A percentile compares a stretch with the other conserved stretches of the same genome.
These are phyloP conservation scores for Polygonum aviculare DNA, from an alignment of 148 eudicot species.

Conservation along the genomic window DNA sequence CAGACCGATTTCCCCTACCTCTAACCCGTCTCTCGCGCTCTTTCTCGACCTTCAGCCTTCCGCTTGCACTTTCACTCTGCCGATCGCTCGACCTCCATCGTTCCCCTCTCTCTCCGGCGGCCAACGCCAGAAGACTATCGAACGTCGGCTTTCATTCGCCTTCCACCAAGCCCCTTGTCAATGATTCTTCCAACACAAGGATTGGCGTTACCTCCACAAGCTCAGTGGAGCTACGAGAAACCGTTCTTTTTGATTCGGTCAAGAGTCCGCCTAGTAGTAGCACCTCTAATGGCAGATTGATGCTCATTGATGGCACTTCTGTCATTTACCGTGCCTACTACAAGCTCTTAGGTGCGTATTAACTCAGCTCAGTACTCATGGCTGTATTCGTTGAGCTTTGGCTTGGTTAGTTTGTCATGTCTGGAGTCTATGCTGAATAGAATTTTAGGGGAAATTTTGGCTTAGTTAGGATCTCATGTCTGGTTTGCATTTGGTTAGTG, in stretches of 20 bases:
- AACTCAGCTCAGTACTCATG: background rate
- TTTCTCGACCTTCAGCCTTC: background rate
- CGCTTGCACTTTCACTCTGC: too few relatives aligned
- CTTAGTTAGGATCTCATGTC: background rate
- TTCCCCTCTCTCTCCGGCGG: background rate
- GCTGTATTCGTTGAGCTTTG: background rate
- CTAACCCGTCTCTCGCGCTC: background rate
- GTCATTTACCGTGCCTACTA: conserved; percentile 84
- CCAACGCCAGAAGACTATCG: background rate
- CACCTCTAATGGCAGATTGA: conserved; percentile 66
- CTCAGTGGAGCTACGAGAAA: conserved; percentile 22
- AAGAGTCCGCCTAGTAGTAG: conserved; percentile 12
- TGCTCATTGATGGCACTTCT: conserved; percentile 96
- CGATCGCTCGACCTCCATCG: background rate
- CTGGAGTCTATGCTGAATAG: background rate
- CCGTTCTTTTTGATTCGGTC: conserved; percentile 22
- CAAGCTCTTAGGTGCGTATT: conserved; percentile 69
- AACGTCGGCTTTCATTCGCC: background rate
- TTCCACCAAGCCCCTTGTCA: background rate
- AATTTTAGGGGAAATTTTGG: background rate
- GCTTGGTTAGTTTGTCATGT: background rate
- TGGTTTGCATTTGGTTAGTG: background rate
- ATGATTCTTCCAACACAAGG: conserved; percentile 22
- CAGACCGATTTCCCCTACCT: background rate
- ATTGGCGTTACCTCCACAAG: conserved; percentile 24